Percentiles rank a stretch among this genome's conserved stretches.
These are phyloP conservation scores for Flaveria robusta DNA, from an alignment of 129 eudicot species.

Conservation along the genomic window DNA sequence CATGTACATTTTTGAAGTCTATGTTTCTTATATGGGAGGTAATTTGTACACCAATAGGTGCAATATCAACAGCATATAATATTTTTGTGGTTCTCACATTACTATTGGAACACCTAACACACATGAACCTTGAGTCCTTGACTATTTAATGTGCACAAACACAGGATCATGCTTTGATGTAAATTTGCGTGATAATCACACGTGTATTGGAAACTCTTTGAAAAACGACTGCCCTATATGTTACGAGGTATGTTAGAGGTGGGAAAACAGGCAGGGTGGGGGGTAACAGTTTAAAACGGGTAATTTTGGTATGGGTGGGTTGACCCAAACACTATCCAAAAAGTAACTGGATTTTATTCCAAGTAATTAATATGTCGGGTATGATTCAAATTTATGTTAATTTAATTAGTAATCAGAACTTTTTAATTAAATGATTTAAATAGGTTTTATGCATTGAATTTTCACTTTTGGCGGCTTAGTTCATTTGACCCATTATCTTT, in stretches of 20 bases:
- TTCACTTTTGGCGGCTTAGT: background rate
- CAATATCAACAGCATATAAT: background rate
- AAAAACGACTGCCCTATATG: conserved; percentile 90
- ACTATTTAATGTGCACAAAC: conserved; percentile 13
- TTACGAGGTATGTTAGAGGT: conserved; percentile 64
- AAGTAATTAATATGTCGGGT: background rate
- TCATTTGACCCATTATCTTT: background rate
- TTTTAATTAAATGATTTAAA: background rate
- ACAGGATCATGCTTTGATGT: conserved; percentile 81
- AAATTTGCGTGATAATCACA: conserved; percentile 58
- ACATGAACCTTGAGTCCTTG: conserved; percentile 16
- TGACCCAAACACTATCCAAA: background rate
- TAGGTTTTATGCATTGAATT: background rate
- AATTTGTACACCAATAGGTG: background rate
- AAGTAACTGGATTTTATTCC: background rate
- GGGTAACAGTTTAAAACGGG: background rate
- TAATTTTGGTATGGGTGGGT: conserved; percentile 1
- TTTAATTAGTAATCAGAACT: background rate
- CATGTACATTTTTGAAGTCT: background rate
- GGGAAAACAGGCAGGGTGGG: background rate
- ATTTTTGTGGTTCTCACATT: background rate
- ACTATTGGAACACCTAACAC: background rate
- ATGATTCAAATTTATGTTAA: background rate
- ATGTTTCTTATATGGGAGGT: background rate
- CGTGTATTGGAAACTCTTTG: conserved; percentile 77